Percentiles rank a stretch among this genome's conserved stretches.
Evolutionary conservation across 2,329 filamentous ascomycete genomes (phyloP).

Genomic region (Cladophialophora bantiana): DNA sequence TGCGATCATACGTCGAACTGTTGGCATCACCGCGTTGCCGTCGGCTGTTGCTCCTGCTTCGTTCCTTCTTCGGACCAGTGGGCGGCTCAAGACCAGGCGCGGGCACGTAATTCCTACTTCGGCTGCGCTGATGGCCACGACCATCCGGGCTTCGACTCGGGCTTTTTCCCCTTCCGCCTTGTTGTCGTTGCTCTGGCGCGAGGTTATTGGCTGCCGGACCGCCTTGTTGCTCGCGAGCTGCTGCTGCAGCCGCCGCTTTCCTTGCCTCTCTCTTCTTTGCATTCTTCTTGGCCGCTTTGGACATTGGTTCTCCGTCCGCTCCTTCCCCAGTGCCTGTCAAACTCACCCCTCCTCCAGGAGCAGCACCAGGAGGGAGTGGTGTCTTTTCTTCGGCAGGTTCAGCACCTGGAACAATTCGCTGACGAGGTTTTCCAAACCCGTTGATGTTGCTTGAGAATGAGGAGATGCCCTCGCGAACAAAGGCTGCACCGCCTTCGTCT

Average conservation of each 20-base stretch:
- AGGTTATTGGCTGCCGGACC: constrained; percentile 23
- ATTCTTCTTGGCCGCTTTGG: constrained; percentile 89
- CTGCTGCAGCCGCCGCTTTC: constrained; percentile 83
- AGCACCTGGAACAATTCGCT: constrained; percentile 85
- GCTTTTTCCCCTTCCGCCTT: constrained; percentile 39
- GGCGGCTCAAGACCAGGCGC: constrained; percentile 36
- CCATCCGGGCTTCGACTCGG: constrained; percentile 56
- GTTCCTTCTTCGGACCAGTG: constrained; percentile 36
- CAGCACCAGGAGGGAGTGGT: constrained; percentile 71
- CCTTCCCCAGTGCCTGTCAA: constrained; percentile 69
- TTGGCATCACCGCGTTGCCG: constrained; percentile 41
- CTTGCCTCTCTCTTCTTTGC: constrained; percentile 98
- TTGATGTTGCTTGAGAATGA: constrained; percentile 70
- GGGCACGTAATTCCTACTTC: constrained; percentile 49
- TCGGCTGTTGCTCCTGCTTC: constrained; percentile 42
- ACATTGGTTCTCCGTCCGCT: constrained; percentile 71
- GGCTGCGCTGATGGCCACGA: constrained; percentile 61
- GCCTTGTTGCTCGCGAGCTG: constrained; percentile 60
- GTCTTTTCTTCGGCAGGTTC: constrained; percentile 68
- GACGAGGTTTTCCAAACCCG: constrained; percentile 77
- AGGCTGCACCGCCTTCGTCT: constrained; percentile 92
- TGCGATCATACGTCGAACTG: constrained; percentile 28
- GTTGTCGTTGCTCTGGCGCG: constrained; percentile 29
- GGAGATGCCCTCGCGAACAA: constrained; percentile 78
- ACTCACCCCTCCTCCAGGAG: constrained; percentile 69